Evolutionary conservation across 208 protist genomes (phyloP).

Genomic region (Leishmania arabica): DNA sequence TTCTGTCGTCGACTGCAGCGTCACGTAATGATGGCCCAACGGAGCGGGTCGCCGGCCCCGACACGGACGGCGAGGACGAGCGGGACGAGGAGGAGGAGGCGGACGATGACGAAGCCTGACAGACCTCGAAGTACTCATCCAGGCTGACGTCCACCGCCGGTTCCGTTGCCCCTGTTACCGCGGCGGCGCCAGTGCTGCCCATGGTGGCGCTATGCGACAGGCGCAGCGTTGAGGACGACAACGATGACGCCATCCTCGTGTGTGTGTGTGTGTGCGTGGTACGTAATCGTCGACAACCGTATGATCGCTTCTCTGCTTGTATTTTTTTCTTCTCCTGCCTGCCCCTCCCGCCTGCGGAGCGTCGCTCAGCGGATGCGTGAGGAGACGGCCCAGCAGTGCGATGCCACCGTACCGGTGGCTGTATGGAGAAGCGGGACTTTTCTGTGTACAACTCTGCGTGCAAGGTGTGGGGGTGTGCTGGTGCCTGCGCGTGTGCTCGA

Average conservation of each 20-base stretch:
- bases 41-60: neutral
- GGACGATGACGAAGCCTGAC: slow-evolving; percentile 19
- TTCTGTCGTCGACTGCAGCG: neutral
- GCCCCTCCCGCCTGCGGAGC: no score
- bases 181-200: neutral
- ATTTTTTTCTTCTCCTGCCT: neutral
- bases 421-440: neutral
- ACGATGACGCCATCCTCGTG: slow-evolving; percentile 1
- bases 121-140: slow-evolving; percentile 61
- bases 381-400: neutral
- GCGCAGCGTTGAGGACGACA: neutral
- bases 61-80: slow-evolving; percentile 7
- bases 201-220: neutral
- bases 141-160: slow-evolving; percentile 25
- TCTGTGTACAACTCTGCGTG: neutral
- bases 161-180: neutral
- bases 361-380: neutral
- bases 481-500: neutral
- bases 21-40: neutral
- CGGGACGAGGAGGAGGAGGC: slow-evolving; percentile 7
- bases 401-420: neutral
- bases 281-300: neutral
- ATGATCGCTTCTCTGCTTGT: neutral
- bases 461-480: no score
- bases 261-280: neutral